Conservation (phyloP, 2,329 filamentous ascomycete species). For the Ascochyta lentis region DNA sequence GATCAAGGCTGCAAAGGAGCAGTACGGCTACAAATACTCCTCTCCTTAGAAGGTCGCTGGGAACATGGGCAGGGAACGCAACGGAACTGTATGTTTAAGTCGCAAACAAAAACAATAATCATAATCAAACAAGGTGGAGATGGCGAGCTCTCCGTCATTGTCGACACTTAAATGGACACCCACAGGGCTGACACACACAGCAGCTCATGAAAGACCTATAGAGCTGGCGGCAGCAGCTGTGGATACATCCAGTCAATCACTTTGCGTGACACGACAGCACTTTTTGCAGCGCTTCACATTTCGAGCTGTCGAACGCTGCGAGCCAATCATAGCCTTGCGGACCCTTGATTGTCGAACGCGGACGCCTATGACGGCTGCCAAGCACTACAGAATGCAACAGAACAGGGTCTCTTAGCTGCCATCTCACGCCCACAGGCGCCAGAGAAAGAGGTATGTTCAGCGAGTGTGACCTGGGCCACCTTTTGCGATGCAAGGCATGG, state of each 20-base stretch:
- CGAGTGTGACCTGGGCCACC: background rate
- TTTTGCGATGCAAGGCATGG: constrained; percentile 16
- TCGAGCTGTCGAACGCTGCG: constrained; percentile 6
- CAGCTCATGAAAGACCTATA: too few relatives aligned
- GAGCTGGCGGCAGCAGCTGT: background rate
- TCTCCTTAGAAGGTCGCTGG: constrained; percentile 34
- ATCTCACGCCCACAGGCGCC: constrained; percentile 23
- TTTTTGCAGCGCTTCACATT: background rate
- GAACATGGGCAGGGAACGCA: too few relatives aligned
- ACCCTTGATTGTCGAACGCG: constrained; percentile 19
- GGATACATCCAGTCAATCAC: background rate
- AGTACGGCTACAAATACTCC: constrained; percentile 56
- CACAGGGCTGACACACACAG: too few relatives aligned
- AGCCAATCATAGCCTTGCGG: constrained; percentile 33
- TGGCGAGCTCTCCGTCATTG: background rate
- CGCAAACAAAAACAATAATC: background rate
- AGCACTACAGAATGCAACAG: constrained; percentile 26
- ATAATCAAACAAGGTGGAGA: background rate
- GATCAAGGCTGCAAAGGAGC: constrained; percentile 52
- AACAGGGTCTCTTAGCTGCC: constrained; percentile 28
- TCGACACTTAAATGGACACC: too few relatives aligned
- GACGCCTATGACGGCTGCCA: constrained; percentile 40
- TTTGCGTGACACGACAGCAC: background rate
- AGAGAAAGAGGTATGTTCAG: constrained; percentile 13
- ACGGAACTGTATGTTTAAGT: too few relatives aligned